Evolutionary conservation across 345 rosid genomes (phyloP).

Genomic region (Heritiera fomes): DNA sequence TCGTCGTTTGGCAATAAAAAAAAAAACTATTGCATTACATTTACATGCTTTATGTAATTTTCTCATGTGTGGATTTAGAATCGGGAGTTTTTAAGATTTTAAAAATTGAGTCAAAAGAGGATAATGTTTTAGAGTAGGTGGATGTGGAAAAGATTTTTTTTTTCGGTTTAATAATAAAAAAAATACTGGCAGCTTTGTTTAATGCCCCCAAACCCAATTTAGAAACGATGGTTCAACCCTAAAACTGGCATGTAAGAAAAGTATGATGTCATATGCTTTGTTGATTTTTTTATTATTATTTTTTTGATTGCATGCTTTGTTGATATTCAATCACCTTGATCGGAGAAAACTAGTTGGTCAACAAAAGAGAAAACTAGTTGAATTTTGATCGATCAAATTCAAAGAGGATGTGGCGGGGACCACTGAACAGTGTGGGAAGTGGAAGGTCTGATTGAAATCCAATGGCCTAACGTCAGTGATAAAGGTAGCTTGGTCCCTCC

Average conservation of each 20-base stretch:
- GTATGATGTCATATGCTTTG: too few species aligned
- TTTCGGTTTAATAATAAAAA: too few species aligned
- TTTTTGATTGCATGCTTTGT: too few species aligned
- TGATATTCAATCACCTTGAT: not conserved
- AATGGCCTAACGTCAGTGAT: not conserved
- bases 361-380: not conserved
- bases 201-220: not conserved
- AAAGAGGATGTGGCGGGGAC: not conserved
- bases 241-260: not conserved
- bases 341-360: not conserved
- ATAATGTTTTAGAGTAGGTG: not conserved
- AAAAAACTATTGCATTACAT: not conserved
- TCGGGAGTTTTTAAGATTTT: not conserved
- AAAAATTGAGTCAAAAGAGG: not conserved
- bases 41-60: not conserved
- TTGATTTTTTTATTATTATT: too few species aligned
- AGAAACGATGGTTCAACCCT: not conserved
- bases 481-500: not conserved
- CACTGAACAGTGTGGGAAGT: not conserved
- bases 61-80: not conserved
- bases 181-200: not conserved
- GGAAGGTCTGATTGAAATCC: not conserved
- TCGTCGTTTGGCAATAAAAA: not conserved
- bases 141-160: too few species aligned
- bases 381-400: not conserved